Evolutionary conservation across 2,329 filamentous ascomycete species (phyloP), one percentile per base, ranked within the genome.

Genomic region (Cladosporium sp.): DNA sequence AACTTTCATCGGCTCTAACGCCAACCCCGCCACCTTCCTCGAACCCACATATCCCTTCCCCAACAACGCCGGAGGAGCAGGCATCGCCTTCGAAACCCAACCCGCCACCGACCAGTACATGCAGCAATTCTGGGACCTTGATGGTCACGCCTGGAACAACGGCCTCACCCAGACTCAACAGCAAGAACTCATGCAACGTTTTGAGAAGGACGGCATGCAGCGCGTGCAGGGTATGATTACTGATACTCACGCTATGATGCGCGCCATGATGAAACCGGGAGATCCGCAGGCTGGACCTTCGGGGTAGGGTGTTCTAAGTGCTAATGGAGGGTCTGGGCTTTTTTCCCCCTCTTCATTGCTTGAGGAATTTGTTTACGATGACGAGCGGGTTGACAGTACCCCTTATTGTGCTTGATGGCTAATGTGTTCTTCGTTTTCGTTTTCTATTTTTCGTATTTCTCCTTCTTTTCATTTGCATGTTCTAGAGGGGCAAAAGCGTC

Each of bases 181-280:
- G 46, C 57, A 62, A 33, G 66, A 69, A 48, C 55, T 69, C 25
- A 63, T 69, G 59, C 64, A 63, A n/a, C 57, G 52, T 2, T 53
- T 69, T 11, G 66, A 69, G 53, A 67, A 63, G 13, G 58, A 63
- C n/a, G 66, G 66, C 9, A 67, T 68, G 63, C 61, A 63, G 33
- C 63, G 66, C 48, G 67, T 69, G 29, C 63, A 69, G 53, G 61
- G 54, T 53, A 67, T 68, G 61, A 68, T 69, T 30, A 56, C 56
- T 18, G 50, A 48, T 15, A 64, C 63, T 9, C 49, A 55, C 11
- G 52, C 59, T 8, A 59, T 65, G 39, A 57, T 58, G n/a, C 59
- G 29, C 32, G 43, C 43, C 5, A 38, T 46, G 43, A 46, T 46
- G 43, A 15, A 12, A 13, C 32, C 32, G 32, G 12, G n/a, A 13